A percentile compares a stretch with the other conserved stretches of the same genome.
Conservation (phyloP, 345 rosid species). For the Bruguiera parviflora region DNA sequence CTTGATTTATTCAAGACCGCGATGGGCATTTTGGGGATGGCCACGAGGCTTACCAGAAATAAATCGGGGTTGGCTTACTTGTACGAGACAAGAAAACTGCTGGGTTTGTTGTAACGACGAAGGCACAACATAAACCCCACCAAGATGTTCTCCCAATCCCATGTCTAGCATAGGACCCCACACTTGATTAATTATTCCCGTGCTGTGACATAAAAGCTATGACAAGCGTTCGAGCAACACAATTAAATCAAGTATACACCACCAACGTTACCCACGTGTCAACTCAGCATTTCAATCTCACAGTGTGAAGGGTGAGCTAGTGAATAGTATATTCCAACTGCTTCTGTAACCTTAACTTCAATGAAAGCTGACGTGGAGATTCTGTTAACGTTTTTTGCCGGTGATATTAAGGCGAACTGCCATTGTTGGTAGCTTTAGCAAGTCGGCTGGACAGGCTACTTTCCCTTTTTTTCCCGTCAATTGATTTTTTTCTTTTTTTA, state of each 20-base stretch:
- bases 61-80: conserved; percentile 25
- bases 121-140: conserved; percentile 22
- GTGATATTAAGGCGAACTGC: conserved; percentile 19
- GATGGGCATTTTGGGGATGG: conserved; percentile 25
- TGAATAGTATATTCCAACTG: no score
- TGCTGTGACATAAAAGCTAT: conserved; percentile 8
- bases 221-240: neutral
- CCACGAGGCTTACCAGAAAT: conserved; percentile 19
- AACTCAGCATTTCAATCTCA: no score
- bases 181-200: neutral
- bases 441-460: conserved; percentile 25
- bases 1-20: neutral
- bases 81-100: conserved; percentile 34
- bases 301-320: no score
- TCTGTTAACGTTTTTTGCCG: conserved; percentile 15
- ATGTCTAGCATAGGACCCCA: neutral
- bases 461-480: neutral
- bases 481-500: neutral
- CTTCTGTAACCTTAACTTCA: no score
- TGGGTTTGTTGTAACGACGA: conserved; percentile 47
- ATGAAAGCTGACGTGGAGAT: conserved; percentile 1
- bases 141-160: neutral
- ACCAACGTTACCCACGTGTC: conserved; percentile 6
- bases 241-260: conserved; percentile 3
- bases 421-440: conserved; percentile 28